A percentile compares a stretch with the other conserved stretches of the same genome.
Conservation (phyloP, 192 early-diverging fungal genomes). For the Dispira simplex region DNA sequence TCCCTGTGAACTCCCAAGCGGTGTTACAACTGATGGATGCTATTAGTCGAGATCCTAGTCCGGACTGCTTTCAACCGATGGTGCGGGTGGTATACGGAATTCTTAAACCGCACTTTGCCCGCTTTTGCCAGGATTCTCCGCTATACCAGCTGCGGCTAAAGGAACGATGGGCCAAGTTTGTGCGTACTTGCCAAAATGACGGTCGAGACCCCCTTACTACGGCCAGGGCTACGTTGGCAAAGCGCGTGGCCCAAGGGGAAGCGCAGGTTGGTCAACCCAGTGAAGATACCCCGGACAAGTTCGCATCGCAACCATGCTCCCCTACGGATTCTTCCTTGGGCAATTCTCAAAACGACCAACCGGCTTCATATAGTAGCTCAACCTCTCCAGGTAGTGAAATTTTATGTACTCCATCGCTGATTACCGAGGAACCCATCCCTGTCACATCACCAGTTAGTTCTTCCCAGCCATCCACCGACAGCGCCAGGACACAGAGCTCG, state of each 20-base stretch:
- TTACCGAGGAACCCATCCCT: no score
- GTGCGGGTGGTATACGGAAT: not conserved
- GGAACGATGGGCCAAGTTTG: constrained; percentile 8
- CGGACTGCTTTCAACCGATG: constrained; percentile 1
- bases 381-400: no score
- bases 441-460: no score
- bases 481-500: no score
- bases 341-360: no score
- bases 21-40: not conserved
- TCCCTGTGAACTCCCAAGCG: not conserved
- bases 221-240: not conserved
- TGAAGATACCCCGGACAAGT: no score
- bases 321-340: no score
- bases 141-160: constrained; percentile 5
- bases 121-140: not conserved
- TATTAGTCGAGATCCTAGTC: constrained; percentile 3
- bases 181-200: not conserved
- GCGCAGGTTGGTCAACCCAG: no score
- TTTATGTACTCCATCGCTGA: no score
- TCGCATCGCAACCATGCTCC: no score
- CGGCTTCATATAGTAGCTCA: no score
- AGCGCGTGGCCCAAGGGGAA: not conserved
- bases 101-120: constrained; percentile 4
- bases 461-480: no score
- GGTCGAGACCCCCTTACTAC: not conserved